Percentiles rank a stretch among this genome's conserved stretches.
Evolutionary conservation across 1,284 basidiomycete species (phyloP).

Genomic region (Lentinus polychrous): DNA sequence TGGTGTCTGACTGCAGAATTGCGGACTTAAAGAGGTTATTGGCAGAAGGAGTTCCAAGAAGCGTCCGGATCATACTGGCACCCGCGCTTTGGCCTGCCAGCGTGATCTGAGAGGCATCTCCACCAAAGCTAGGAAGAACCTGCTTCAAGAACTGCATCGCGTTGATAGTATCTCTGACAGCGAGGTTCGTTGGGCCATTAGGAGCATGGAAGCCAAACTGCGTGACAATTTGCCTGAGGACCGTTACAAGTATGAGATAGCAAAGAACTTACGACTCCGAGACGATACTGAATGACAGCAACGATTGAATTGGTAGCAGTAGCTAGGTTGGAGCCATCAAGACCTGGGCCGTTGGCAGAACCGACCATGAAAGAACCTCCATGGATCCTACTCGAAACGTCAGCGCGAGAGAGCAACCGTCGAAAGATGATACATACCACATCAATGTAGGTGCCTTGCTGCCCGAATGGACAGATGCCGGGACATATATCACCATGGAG

Average conservation of each 20-base stretch:
- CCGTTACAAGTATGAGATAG: neutral
- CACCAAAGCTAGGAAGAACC: constrained; percentile 66
- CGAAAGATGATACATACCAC: constrained; percentile 40
- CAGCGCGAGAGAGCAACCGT: constrained; percentile 2
- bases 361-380: constrained; percentile 80
- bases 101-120: constrained; percentile 58
- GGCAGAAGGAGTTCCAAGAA: constrained; percentile 63
- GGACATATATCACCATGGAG: constrained; percentile 69
- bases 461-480: constrained; percentile 28
- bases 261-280: constrained; percentile 57
- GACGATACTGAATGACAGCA: constrained; percentile 79
- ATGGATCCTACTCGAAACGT: constrained; percentile 55
- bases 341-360: constrained; percentile 62
- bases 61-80: constrained; percentile 71
- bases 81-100: constrained; percentile 87
- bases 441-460: constrained; percentile 50
- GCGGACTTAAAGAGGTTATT: constrained; percentile 62
- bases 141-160: constrained; percentile 60
- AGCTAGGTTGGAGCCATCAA: constrained; percentile 78
- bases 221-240: neutral
- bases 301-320: constrained; percentile 71
- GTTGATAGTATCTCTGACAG: constrained; percentile 63
- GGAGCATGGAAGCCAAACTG: constrained; percentile 75
- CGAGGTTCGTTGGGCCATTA: constrained; percentile 61
- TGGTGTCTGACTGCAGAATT: constrained; percentile 81